phyloP scores from a whole-genome alignment of 2,329 filamentous ascomycete species.

The Aspergillus fumigatus region DNA sequence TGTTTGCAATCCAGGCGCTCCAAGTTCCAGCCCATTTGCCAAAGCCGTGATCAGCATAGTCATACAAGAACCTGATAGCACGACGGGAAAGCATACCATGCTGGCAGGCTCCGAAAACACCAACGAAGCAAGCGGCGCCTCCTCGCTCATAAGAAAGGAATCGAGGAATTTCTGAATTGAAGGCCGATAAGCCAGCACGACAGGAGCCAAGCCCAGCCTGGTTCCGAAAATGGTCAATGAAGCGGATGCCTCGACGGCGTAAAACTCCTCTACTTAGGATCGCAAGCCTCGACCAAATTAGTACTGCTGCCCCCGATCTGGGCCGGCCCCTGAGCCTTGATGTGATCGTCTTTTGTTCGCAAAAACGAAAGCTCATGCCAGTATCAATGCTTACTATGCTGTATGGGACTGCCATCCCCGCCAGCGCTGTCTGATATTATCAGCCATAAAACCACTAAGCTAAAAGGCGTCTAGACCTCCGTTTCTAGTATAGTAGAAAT shows the following conservation, averaged over 20 bases:
- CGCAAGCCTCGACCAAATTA: slow-evolving; percentile 45
- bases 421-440: no score
- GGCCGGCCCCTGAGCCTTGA: slow-evolving; percentile 44
- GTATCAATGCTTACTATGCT: no score
- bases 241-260: slow-evolving; percentile 47
- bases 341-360: no score
- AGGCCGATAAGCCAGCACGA: slow-evolving; percentile 44
- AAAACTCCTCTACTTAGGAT: slow-evolving; percentile 53
- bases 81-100: slow-evolving; percentile 17
- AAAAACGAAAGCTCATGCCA: no score
- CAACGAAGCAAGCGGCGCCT: slow-evolving; percentile 47
- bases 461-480: no score
- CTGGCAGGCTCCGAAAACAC: slow-evolving; percentile 51
- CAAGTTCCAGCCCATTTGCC: slow-evolving; percentile 51
- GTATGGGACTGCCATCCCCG: no score
- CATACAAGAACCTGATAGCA: not conserved
- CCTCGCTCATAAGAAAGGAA: slow-evolving; percentile 45
- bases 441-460: no score
- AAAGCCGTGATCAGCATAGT: not conserved
- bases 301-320: slow-evolving; percentile 45
- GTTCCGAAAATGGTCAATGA: slow-evolving; percentile 51
- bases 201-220: slow-evolving; percentile 49
- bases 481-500: no score
- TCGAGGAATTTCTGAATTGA: slow-evolving; percentile 43
- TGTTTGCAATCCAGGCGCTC: slow-evolving; percentile 46